Evolutionary conservation across 2,329 filamentous ascomycete species (phyloP).

Genomic region (Dactylonectria macrodidyma): DNA sequence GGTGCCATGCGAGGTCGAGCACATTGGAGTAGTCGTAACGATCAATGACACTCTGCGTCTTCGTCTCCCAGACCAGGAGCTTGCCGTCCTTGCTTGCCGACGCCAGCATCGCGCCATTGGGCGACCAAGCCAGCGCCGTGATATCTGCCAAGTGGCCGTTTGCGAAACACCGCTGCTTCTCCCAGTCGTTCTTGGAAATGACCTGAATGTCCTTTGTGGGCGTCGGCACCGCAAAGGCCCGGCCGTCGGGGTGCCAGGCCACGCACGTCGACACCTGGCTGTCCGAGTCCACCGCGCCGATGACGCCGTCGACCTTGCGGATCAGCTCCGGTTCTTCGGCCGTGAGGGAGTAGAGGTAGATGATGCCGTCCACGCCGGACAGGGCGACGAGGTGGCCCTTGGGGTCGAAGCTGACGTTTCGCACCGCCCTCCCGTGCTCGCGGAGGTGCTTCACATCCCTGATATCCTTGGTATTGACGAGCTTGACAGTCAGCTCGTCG

Average conservation of each 20-base stretch:
- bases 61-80: conserved; percentile 89
- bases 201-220: conserved; percentile 87
- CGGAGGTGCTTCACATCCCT: conserved; percentile 82
- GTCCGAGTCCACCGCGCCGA: conserved; percentile 83
- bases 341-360: conserved; percentile 91
- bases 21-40: conserved; percentile 87
- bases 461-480: conserved; percentile 87
- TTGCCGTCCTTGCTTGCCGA: conserved; percentile 78
- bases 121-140: conserved; percentile 92
- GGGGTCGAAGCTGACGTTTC: conserved; percentile 91
- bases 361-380: conserved; percentile 88
- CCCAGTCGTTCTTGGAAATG: conserved; percentile 91
- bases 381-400: conserved; percentile 82
- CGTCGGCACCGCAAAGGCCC: conserved; percentile 89
- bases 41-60: conserved; percentile 85
- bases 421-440: conserved; percentile 89
- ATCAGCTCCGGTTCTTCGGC: conserved; percentile 86
- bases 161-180: conserved; percentile 84
- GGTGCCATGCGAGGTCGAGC: conserved; percentile 91
- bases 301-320: conserved; percentile 87
- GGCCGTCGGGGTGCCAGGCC: conserved; percentile 94
- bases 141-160: conserved; percentile 88
- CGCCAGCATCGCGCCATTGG: conserved; percentile 90
- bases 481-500: conserved; percentile 92
- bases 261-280: conserved; percentile 79